Base-by-base conservation (phyloP, 139 green algal genomes). In the Raphidocelis subcapitata region DNA sequence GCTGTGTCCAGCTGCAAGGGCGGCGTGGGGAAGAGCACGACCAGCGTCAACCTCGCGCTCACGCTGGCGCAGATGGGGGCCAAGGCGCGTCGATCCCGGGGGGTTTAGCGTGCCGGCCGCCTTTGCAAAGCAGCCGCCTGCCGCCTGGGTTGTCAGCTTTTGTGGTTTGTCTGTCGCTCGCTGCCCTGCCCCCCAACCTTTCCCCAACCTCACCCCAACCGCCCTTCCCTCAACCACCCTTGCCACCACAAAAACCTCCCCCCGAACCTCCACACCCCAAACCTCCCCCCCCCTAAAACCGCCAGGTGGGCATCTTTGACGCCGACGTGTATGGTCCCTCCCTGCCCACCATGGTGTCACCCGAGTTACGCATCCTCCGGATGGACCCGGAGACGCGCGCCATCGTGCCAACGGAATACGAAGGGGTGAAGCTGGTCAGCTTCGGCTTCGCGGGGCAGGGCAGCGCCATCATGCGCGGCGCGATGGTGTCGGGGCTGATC, bases 371-470 rank as follows among this genome's bases (percentile, higher is more conserved):
- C 15, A 90, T 96, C 51, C 70, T 90, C 37, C 69, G 90, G 51
- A 97, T 97, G 92, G 74, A 95, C 81, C 81, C 84, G 16, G 90
- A 92, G 18, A 94, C 91, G 26, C 68, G 85, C 73, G 86, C 80
- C 26, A 94, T 98, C 74, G 85, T 46, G 23, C 94, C 93, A 0
- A 73, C 77, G 26, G 90, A 96, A 62, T 99, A 98, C 72, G 79
- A 96, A 79, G 96, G 96, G 20, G 96, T 99, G 31, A 97, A 97
- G 83, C 75, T 91, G 29, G 92, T 99, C n/a, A 98, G 92, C 1
- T 99, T 99, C 84, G 96, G 96, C 23, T 99, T 93, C 81, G 94
- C 96, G 28, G 95, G 94, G 5, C 92, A 98, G 79, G 95, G 95
- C 68, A 91, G 80, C 54, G 95, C 95, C 66, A 98, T 99, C 85